Base-by-base conservation (phyloP, 495 filamentous ascomycete genomes). In the Bryoglossum gracile region DNA sequence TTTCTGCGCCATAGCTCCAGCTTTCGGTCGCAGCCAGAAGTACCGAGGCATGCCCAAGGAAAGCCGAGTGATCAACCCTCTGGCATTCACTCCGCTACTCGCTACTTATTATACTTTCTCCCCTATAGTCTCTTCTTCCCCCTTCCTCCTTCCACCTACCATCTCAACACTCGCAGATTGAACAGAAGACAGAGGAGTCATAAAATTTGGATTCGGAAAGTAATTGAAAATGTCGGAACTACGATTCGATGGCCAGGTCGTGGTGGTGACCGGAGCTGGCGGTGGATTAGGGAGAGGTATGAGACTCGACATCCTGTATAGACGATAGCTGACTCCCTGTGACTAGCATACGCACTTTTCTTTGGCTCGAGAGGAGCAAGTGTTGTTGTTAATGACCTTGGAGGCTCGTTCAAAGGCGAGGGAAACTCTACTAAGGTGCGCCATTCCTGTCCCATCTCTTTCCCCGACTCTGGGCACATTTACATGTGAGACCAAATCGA, bases 371-470 rank as follows among this genome's bases (percentile, higher is more conserved):
- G 89, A 59, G 92, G 92, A 54, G 92, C 92, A 44, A 97, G 88
- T 69, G 86, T 98, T 54, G 90, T 98, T 32, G 92, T 98, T 55
- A 98, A 98, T 63, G 92, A 98, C 61, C 80, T 98, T 28, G 92
- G 92, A 49, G 89, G 83, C 28, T 94, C 89, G 16, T 90, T 94
- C 75, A 87, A 89, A 62, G 92, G 92, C 55, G 91, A 97, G 71
- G 91, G 94, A 54, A 83, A 78, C 54, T 91, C 87, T 18, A 79
- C 75, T 61, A 91, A 87, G 78, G 90, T 94, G 66, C 46, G 68
- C 24, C 28, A 8, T 22, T 44, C 14, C 21, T 38, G 2, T 54
- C 18, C 11, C 37, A 14, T 17, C 37, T 13, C 5, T 30, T 5
- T 25, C 11, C 41, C n/a, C 13, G 13, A n/a, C 3, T n/a, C n/a